Conservation (phyloP, 805 yeast species). For the Suhomyces xylopsoci region DNA sequence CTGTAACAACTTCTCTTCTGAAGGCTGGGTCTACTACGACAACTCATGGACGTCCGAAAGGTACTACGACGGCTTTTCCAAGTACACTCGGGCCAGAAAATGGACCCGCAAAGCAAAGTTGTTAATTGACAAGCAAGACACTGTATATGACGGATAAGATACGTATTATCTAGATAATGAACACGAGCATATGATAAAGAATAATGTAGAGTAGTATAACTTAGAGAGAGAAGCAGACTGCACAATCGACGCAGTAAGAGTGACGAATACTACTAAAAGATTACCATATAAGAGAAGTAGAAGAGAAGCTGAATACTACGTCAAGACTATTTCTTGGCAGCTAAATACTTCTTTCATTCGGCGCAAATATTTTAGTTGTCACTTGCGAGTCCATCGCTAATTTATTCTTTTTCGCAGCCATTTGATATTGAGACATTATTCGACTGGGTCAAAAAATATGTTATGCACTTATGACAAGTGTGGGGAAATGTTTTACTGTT, state of each 20-base stretch:
- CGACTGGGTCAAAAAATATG: neutral
- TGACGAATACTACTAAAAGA: too few relatives aligned
- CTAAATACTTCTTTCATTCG: too few relatives aligned
- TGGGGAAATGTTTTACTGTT: too few relatives aligned
- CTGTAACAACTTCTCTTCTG: slow-evolving; percentile 32
- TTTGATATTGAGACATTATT: neutral
- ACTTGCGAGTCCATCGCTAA: too few relatives aligned
- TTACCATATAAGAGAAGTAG: too few relatives aligned
- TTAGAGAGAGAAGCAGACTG: neutral
- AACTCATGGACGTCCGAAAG: slow-evolving; percentile 46
- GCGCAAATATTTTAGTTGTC: too few relatives aligned
- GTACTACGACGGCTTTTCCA: slow-evolving; percentile 43
- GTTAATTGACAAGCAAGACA: slow-evolving; percentile 19
- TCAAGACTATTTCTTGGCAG: too few relatives aligned
- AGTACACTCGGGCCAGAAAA: slow-evolving; percentile 50
- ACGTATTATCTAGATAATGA: neutral
- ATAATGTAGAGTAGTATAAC: neutral
- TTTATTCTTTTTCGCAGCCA: neutral
- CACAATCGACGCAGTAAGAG: too few relatives aligned
- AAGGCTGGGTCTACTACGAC: slow-evolving; percentile 58
- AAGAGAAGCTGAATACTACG: too few relatives aligned
- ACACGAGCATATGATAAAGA: neutral
- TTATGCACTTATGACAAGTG: too few relatives aligned
- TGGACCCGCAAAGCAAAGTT: slow-evolving; percentile 49
- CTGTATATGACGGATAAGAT: slow-evolving; percentile 8